These are phyloP conservation scores for Luvunga scandens DNA, from an alignment of 345 rosid genomes.

Conservation along the genomic window DNA sequence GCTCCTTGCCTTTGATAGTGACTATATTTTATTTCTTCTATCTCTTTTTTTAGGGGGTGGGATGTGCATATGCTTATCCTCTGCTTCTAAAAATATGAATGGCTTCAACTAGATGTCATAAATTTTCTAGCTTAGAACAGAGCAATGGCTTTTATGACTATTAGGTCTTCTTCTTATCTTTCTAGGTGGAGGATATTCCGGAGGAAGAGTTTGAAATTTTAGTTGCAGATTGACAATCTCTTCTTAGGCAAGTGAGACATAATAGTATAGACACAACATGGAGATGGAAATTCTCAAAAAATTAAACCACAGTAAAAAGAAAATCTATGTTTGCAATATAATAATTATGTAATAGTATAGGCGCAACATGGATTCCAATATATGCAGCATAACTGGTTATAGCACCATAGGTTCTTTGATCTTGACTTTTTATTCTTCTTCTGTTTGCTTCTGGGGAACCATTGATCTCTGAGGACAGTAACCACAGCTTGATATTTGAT, in stretches of 20 bases:
- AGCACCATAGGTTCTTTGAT: background rate
- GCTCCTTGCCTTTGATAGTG: slow-evolving; percentile 4
- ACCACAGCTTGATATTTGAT: background rate
- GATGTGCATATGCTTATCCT: background rate
- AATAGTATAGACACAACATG: background rate
- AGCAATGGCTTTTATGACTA: background rate
- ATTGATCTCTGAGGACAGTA: background rate
- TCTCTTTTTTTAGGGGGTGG: background rate
- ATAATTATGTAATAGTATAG: background rate
- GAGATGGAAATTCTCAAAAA: background rate
- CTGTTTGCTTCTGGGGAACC: background rate
- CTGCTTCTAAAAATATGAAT: background rate
- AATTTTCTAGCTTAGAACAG: background rate
- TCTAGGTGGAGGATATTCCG: background rate
- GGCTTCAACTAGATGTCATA: background rate
- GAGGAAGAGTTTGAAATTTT: background rate
- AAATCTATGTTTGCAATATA: background rate
- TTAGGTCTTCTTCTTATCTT: background rate
- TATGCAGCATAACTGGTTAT: background rate
- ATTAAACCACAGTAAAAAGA: too few relatives aligned
- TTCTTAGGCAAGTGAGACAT: background rate
- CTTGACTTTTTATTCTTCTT: background rate
- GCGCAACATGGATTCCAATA: background rate
- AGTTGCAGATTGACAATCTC: background rate
- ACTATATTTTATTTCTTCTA: background rate